phyloP scores from a whole-genome alignment of 2,329 filamentous ascomycete species.

The Ambrosiella cleistominuta region DNA sequence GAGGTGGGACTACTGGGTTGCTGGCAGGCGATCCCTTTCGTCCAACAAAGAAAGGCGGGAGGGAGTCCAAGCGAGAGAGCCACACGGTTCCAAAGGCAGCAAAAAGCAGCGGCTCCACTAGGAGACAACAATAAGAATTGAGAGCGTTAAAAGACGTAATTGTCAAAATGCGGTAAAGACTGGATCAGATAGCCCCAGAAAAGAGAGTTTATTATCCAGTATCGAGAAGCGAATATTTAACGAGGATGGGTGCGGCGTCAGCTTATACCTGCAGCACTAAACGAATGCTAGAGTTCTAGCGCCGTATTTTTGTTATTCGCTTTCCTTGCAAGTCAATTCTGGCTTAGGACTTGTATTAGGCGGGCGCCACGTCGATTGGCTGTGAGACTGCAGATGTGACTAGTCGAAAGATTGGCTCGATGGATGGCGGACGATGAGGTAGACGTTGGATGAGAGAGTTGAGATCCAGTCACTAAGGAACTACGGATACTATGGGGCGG shows the following conservation, averaged over 20 bases:
- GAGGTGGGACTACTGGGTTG: not conserved
- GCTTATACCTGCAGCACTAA: slow-evolving; percentile 5
- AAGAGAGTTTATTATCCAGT: not conserved
- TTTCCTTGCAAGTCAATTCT: slow-evolving; percentile 1
- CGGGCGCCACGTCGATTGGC: slow-evolving; percentile 4
- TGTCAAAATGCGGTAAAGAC: not conserved
- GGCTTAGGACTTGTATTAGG: not conserved
- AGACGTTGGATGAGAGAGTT: not conserved
- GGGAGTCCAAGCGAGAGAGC: not conserved
- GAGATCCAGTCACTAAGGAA: not conserved
- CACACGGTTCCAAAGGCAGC: not conserved
- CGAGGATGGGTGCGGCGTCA: slow-evolving; percentile 4
- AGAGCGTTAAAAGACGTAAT: no score
- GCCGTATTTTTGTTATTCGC: not conserved
- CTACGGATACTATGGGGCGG: not conserved
- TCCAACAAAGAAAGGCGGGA: slow-evolving; percentile 1
- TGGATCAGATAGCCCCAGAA: not conserved
- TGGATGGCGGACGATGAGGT: not conserved
- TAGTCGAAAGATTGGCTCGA: not conserved
- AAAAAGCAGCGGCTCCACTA: not conserved
- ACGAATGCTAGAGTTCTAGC: not conserved
- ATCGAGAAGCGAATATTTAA: not conserved
- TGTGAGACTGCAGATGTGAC: not conserved
- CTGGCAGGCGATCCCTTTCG: not conserved
- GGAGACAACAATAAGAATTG: no score